Percentiles rank a stretch among this genome's conserved stretches.
Conservation (phyloP, 108 stramenopile species). For the Mediolabrus comicus region DNA sequence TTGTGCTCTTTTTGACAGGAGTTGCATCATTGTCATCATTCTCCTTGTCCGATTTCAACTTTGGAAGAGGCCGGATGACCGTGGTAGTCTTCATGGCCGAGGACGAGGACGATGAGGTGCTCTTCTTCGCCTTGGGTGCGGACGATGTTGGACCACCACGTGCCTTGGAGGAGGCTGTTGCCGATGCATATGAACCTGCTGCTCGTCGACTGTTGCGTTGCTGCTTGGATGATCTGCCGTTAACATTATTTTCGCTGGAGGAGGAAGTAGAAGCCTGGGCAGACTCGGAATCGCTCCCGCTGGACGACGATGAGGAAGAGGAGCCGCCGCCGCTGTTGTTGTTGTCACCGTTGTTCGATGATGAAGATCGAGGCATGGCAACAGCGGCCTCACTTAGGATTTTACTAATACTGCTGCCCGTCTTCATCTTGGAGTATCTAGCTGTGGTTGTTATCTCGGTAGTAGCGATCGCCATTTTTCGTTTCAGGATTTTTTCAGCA, state of each 20-base stretch:
- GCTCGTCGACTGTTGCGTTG: not conserved
- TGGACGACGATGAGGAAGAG: not conserved
- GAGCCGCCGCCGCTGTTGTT: not conserved
- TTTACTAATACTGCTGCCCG: not conserved
- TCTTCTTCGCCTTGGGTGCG: not conserved
- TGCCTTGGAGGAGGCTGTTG: slow-evolving; percentile 3
- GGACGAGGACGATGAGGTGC: too few species aligned
- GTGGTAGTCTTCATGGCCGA: not conserved
- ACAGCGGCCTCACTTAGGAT: not conserved
- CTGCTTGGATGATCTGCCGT: not conserved
- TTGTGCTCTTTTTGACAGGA: not conserved
- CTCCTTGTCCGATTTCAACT: not conserved
- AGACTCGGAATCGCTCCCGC: too few species aligned
- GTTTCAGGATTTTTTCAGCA: too few species aligned
- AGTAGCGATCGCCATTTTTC: too few species aligned
- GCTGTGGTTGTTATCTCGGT: too few species aligned
- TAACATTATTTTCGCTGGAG: not conserved
- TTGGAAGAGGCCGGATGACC: not conserved
- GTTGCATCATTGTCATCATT: not conserved
- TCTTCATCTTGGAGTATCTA: slow-evolving; percentile 3
- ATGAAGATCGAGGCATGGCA: not conserved
- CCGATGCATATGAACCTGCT: not conserved
- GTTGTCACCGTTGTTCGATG: not conserved
- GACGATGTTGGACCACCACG: not conserved
- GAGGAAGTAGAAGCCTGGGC: too few species aligned